These are phyloP conservation scores for Trichosporon inkin DNA, from an alignment of 1,284 basidiomycete genomes.

Conservation along the genomic window DNA sequence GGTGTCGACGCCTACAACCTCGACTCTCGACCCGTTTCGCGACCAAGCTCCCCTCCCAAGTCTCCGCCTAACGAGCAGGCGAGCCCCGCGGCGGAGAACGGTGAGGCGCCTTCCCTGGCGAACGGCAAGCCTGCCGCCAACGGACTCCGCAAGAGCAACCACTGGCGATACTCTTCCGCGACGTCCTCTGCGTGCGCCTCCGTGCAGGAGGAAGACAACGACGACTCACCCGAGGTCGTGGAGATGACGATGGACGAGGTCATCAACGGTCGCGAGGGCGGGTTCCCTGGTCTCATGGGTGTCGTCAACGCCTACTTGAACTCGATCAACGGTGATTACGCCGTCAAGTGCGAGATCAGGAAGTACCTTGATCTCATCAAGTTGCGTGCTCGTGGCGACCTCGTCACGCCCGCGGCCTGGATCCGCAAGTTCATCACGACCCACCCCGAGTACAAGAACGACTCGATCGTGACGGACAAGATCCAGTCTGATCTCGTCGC, in stretches of 20 bases:
- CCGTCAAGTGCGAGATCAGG: conserved; percentile 64
- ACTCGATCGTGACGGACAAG: conserved; percentile 82
- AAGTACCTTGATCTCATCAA: conserved; percentile 76
- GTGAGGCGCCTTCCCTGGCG: not conserved
- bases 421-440: conserved; percentile 84
- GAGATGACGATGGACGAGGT: conserved; percentile 92
- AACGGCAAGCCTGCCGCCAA: conserved; percentile 2
- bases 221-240: conserved; percentile 64
- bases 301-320: conserved; percentile 84
- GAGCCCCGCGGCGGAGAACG: conserved; percentile 7
- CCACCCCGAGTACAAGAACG: conserved; percentile 84
- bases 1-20: conserved; percentile 44
- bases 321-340: conserved; percentile 71
- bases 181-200: conserved; percentile 17
- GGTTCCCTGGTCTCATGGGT: conserved; percentile 80
- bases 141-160: not conserved
- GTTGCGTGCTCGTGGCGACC: conserved; percentile 71
- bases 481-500: conserved; percentile 93
- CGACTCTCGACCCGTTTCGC: conserved; percentile 37
- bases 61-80: conserved; percentile 24
- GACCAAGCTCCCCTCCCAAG: conserved; percentile 1
- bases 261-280: conserved; percentile 71
- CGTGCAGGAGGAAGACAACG: conserved; percentile 27
- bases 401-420: conserved; percentile 90
- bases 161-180: not conserved